phyloP scores from a whole-genome alignment of 352 stramenopile species.

The Globisporangium abappressorium region DNA sequence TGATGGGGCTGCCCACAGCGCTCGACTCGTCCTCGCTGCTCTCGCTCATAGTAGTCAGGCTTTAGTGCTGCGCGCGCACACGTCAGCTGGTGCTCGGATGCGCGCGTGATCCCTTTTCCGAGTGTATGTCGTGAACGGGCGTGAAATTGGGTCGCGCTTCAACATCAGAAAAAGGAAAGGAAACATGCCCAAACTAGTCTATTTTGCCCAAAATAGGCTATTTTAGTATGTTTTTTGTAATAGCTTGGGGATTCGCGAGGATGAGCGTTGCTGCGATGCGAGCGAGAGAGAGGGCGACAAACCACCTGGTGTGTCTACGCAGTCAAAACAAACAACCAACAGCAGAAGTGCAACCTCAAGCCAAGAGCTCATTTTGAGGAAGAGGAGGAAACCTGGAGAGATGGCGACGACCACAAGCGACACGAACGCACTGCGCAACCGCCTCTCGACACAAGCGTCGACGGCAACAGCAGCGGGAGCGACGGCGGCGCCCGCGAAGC shows the following conservation, averaged over 20 bases:
- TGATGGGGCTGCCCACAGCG: slow-evolving; percentile 8
- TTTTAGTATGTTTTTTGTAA: too few relatives aligned
- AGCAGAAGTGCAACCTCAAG: slow-evolving; percentile 7
- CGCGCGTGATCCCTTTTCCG: too few relatives aligned
- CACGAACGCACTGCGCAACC: slow-evolving; percentile 16
- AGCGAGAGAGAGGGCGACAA: too few relatives aligned
- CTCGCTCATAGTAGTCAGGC: slow-evolving; percentile 30
- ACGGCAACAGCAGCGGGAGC: slow-evolving; percentile 1
- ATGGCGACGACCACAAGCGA: slow-evolving; percentile 33
- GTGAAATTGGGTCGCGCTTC: too few relatives aligned
- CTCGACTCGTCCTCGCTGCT: slow-evolving; percentile 34
- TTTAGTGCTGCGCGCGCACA: not conserved
- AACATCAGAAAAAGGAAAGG: too few relatives aligned
- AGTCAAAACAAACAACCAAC: slow-evolving; percentile 6
- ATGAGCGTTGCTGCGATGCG: too few relatives aligned
- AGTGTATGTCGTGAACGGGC: too few relatives aligned
- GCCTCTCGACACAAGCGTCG: slow-evolving; percentile 12
- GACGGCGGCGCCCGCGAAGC: slow-evolving; percentile 31
- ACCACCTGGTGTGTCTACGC: too few relatives aligned
- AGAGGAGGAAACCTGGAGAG: slow-evolving; percentile 4
- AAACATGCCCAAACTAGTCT: too few relatives aligned
- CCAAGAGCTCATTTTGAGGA: slow-evolving; percentile 13
- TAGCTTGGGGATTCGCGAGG: too few relatives aligned
- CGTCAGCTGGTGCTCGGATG: not conserved
- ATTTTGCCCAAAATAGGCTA: too few relatives aligned